These are phyloP conservation scores for Aspergillus sergii DNA, from an alignment of 2,329 filamentous ascomycete genomes.

Conservation along the genomic window DNA sequence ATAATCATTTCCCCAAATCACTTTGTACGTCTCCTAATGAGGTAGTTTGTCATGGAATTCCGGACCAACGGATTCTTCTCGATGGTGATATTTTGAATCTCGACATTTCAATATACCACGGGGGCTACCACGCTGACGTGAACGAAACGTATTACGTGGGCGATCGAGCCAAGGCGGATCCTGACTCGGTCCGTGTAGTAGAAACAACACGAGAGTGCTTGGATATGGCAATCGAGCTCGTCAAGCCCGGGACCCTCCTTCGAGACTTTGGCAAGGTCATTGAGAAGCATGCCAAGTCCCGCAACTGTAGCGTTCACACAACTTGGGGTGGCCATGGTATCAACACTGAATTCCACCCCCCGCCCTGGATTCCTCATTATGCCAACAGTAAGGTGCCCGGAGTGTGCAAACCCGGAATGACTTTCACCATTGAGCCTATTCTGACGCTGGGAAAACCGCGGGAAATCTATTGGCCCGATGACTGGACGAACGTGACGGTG, in stretches of 20 bases:
- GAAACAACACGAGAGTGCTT: conserved; percentile 83
- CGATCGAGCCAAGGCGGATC: conserved; percentile 74
- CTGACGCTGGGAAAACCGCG: conserved; percentile 80
- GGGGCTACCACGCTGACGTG: conserved; percentile 86
- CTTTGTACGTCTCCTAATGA: conserved; percentile 92
- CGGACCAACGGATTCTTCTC: conserved; percentile 76
- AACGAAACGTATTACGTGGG: conserved; percentile 98
- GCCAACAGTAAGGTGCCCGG: conserved; percentile 88
- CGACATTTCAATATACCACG: conserved; percentile 86
- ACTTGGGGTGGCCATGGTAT: conserved; percentile 93
- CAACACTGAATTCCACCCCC: conserved; percentile 83
- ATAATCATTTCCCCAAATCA: conserved; percentile 91
- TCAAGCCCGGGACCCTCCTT: conserved; percentile 85
- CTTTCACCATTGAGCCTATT: conserved; percentile 96
- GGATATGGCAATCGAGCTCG: conserved; percentile 78
- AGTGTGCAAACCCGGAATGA: conserved; percentile 88
- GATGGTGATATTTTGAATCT: conserved; percentile 95
- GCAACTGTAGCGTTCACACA: conserved; percentile 78
- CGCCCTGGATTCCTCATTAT: conserved; percentile 91
- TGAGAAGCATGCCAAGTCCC: conserved; percentile 81
- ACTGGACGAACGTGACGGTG: conserved; percentile 89
- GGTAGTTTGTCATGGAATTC: conserved; percentile 94
- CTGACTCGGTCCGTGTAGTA: conserved; percentile 79
- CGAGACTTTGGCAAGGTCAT: conserved; percentile 88
- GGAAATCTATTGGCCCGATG: conserved; percentile 92